Conservation (phyloP, 176 grass and related monocot genomes). For the Avena sativa region DNA sequence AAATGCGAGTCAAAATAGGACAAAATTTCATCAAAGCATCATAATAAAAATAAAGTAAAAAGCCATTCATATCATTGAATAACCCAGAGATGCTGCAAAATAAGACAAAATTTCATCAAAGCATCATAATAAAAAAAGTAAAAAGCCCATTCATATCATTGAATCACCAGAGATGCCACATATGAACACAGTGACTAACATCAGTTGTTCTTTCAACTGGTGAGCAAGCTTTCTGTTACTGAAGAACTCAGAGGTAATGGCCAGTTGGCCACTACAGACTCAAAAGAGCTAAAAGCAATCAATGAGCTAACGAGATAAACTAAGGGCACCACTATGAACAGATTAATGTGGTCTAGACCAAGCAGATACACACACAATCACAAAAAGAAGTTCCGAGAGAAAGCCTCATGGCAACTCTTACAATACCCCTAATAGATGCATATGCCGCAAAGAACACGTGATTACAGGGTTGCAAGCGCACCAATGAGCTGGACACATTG, state of each 20-base stretch:
- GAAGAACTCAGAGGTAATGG: neutral
- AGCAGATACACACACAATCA: neutral
- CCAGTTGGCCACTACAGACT: neutral
- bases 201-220: neutral
- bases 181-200: neutral
- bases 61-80: neutral
- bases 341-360: neutral
- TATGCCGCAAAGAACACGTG: neutral
- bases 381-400: neutral
- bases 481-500: neutral
- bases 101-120: neutral
- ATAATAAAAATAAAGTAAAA: neutral
- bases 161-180: constrained; percentile 2
- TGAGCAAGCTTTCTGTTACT: neutral
- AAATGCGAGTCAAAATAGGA: neutral
- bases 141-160: neutral
- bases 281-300: neutral
- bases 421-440: neutral
- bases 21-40: neutral
- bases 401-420: neutral
- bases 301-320: neutral
- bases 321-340: neutral
- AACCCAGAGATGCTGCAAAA: constrained; percentile 3
- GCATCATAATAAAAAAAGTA: neutral
- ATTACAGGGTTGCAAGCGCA: constrained; percentile 1